Conservation (phyloP, 2,329 filamentous ascomycete species). For the Colletotrichum tofieldiae region DNA sequence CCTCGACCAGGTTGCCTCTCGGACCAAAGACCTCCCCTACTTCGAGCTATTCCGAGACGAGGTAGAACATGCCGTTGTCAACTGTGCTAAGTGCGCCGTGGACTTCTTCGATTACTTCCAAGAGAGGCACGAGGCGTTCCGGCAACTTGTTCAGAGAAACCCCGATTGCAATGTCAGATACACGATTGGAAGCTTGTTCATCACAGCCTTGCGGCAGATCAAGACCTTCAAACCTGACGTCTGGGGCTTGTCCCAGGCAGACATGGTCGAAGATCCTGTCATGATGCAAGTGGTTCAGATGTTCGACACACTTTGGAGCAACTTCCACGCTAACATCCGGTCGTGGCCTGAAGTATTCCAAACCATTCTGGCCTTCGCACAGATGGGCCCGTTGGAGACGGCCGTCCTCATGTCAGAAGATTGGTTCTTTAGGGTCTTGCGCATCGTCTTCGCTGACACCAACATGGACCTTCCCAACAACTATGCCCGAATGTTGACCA, state of each 20-base stretch:
- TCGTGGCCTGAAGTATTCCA: conserved; percentile 86
- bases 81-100: conserved; percentile 70
- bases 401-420: conserved; percentile 72
- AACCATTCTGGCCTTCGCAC: conserved; percentile 77
- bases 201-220: conserved; percentile 68
- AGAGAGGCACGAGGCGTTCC: conserved; percentile 69
- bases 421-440: conserved; percentile 72
- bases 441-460: conserved; percentile 74
- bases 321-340: conserved; percentile 73
- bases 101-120: conserved; percentile 75
- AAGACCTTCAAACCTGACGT: conserved; percentile 62
- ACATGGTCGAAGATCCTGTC: conserved; percentile 45
- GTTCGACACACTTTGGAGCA: conserved; percentile 72
- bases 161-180: conserved; percentile 70
- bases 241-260: conserved; percentile 58
- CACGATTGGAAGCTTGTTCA: conserved; percentile 66
- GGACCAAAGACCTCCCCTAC: conserved; percentile 78
- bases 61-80: conserved; percentile 62
- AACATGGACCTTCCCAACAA: conserved; percentile 66
- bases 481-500: conserved; percentile 69
- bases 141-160: conserved; percentile 76
- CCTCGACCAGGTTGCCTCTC: conserved; percentile 82
- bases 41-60: conserved; percentile 70
- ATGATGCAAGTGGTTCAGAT: conserved; percentile 46
- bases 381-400: conserved; percentile 72